These are phyloP conservation scores for Chytriomyces confervae DNA, from an alignment of 192 early-diverging fungal species.

Conservation along the genomic window DNA sequence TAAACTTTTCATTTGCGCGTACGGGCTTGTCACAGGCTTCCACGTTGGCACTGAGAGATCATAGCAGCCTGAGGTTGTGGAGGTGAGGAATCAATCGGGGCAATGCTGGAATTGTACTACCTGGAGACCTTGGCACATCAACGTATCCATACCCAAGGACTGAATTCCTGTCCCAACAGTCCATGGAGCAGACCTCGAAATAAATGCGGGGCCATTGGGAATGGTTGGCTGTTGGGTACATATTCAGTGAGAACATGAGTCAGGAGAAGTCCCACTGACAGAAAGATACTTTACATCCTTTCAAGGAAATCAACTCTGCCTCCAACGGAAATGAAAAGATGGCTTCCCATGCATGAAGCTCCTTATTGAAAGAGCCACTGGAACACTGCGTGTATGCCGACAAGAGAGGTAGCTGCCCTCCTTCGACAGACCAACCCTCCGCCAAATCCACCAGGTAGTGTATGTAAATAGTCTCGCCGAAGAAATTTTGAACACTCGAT, in stretches of 20 bases:
- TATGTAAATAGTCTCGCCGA: slow-evolving; percentile 30
- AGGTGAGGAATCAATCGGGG: neutral
- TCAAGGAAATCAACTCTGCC: slow-evolving; percentile 25
- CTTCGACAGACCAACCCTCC: slow-evolving; percentile 34
- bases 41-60: slow-evolving; percentile 40
- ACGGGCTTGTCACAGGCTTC: slow-evolving; percentile 37
- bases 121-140: slow-evolving; percentile 40
- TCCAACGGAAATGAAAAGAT: slow-evolving; percentile 26
- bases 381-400: slow-evolving; percentile 25
- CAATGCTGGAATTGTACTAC: slow-evolving; percentile 14
- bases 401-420: slow-evolving; percentile 20
- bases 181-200: slow-evolving; percentile 47
- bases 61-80: slow-evolving; percentile 32
- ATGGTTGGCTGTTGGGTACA: slow-evolving; percentile 8
- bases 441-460: slow-evolving; percentile 35
- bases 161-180: slow-evolving; percentile 46
- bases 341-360: slow-evolving; percentile 4
- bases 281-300: slow-evolving; percentile 20
- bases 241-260: neutral
- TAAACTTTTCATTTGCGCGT: slow-evolving; percentile 32
- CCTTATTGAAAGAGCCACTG: neutral
- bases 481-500: slow-evolving; percentile 13
- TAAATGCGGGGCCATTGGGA: slow-evolving; percentile 40
- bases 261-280: neutral
- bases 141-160: slow-evolving; percentile 50